Conservation (phyloP, 441 rosid genomes). For the Codiaeum variegatum region DNA sequence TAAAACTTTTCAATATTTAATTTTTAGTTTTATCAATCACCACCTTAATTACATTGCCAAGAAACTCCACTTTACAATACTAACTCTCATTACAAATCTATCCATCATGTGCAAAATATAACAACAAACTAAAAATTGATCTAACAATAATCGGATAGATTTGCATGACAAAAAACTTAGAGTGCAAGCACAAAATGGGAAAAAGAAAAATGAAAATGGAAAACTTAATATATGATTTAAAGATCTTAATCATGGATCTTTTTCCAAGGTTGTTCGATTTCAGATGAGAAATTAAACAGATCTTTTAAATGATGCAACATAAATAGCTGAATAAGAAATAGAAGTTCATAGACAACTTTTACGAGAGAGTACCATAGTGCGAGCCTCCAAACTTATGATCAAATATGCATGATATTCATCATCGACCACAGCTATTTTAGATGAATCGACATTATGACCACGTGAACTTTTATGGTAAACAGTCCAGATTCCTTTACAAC, state of each 20-base stretch:
- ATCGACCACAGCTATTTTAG: slow-evolving; percentile 58
- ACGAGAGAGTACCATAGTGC: slow-evolving; percentile 71
- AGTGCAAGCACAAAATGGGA: background rate
- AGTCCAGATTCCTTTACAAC: slow-evolving; percentile 99
- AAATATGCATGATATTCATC: slow-evolving; percentile 99
- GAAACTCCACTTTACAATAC: too few relatives aligned
- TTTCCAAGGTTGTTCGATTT: background rate
- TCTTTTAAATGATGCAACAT: background rate
- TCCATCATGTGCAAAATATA: background rate
- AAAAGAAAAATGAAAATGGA: background rate
- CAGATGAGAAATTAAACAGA: background rate
- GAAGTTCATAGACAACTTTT: background rate
- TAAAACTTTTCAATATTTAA: too few relatives aligned
- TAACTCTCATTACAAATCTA: too few relatives aligned
- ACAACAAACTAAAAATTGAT: background rate
- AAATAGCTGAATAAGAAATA: background rate
- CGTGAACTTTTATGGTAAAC: slow-evolving; percentile 96
- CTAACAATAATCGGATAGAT: background rate
- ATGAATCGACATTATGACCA: slow-evolving; percentile 63
- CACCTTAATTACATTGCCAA: too few relatives aligned
- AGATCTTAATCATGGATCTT: background rate
- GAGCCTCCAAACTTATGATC: slow-evolving; percentile 91
- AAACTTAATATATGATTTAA: background rate
- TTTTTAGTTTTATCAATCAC: too few relatives aligned
- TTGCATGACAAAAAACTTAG: background rate